phyloP scores from a whole-genome alignment of 1,284 basidiomycete genomes.

The Schizophyllum amplum region DNA sequence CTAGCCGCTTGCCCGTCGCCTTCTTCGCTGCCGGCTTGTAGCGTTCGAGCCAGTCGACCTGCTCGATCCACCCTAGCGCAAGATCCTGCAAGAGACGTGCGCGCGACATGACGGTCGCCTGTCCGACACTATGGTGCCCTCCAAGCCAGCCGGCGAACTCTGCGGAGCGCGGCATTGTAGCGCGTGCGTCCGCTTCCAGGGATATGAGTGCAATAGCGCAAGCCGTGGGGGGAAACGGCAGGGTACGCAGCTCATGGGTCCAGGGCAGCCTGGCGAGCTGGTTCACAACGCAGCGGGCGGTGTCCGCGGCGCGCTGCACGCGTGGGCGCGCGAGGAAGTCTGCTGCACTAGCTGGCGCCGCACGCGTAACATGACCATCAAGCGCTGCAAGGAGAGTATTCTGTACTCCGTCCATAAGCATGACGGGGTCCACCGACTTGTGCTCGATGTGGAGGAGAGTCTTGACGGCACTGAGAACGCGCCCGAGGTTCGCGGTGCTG shows the following conservation, averaged over 20 bases:
- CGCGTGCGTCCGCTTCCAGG: slow-evolving; percentile 54
- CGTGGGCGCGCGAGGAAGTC: slow-evolving; percentile 23
- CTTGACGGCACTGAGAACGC: slow-evolving; percentile 34
- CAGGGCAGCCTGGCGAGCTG: slow-evolving; percentile 37
- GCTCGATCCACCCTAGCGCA: slow-evolving; percentile 49
- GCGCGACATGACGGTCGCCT: slow-evolving; percentile 52
- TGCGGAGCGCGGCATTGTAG: slow-evolving; percentile 43
- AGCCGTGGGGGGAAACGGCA: slow-evolving; percentile 44
- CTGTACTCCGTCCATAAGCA: slow-evolving; percentile 34
- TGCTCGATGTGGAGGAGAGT: slow-evolving; percentile 39
- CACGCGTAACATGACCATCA: neutral
- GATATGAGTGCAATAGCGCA: slow-evolving; percentile 65
- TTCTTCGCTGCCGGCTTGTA: slow-evolving; percentile 37
- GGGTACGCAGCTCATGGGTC: slow-evolving; percentile 10
- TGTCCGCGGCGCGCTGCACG: slow-evolving; percentile 39
- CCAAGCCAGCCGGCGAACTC: slow-evolving; percentile 51
- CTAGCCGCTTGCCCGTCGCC: slow-evolving; percentile 42
- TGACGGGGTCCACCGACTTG: slow-evolving; percentile 31
- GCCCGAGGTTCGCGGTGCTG: slow-evolving; percentile 41
- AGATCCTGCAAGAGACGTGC: slow-evolving; percentile 58
- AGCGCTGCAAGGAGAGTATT: neutral
- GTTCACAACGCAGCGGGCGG: slow-evolving; percentile 46
- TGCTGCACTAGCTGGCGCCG: neutral
- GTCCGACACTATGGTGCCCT: slow-evolving; percentile 36
- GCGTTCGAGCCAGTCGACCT: slow-evolving; percentile 61